A percentile compares a stretch with the other conserved stretches of the same genome.
Conservation (phyloP, 345 rosid species). For the Psidium friedrichsthalianum region DNA sequence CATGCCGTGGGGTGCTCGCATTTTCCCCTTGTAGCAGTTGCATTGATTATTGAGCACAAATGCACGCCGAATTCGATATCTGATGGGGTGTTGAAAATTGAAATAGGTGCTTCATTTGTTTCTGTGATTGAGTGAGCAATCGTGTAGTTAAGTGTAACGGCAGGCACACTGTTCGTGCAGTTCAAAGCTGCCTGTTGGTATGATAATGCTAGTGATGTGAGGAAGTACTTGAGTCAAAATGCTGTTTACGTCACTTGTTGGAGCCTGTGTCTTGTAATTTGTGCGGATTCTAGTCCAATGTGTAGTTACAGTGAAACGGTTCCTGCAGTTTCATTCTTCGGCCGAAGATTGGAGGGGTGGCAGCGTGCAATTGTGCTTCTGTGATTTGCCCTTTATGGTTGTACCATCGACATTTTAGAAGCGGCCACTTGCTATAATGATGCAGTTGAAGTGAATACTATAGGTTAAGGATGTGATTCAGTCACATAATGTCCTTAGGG, state of each 20-base stretch:
- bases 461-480: background rate
- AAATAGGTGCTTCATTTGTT: background rate
- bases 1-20: background rate
- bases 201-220: background rate
- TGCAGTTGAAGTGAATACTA: background rate
- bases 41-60: background rate
- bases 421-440: background rate
- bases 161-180: background rate
- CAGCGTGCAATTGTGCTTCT: background rate
- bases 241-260: background rate
- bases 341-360: background rate
- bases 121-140: background rate
- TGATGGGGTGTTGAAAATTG: background rate
- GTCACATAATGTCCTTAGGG: background rate
- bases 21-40: background rate
- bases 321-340: background rate
- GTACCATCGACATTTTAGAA: background rate
- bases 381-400: background rate
- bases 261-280: background rate
- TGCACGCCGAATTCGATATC: background rate
- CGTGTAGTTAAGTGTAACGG: background rate
- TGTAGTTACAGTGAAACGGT: background rate
- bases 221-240: background rate
- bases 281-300: background rate
- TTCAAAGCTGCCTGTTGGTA: background rate